phyloP scores from a whole-genome alignment of 495 filamentous ascomycete genomes.

The Podospora pseudocomata region DNA sequence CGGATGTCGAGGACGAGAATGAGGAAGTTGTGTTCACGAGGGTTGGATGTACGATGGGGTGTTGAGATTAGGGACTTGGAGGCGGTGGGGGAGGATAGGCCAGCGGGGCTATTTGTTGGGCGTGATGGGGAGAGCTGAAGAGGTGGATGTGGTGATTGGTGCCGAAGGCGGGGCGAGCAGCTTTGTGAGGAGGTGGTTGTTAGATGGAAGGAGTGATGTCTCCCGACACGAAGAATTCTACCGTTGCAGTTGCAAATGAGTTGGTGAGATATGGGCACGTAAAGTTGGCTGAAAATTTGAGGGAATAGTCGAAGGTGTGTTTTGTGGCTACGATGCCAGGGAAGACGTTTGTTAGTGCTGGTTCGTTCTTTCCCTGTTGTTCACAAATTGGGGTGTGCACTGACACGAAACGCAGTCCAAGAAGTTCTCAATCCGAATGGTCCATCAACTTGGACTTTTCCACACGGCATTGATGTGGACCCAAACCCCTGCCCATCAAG shows the following conservation, averaged over 20 bases:
- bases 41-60: constrained; percentile 10
- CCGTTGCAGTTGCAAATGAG: neutral
- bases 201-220: neutral
- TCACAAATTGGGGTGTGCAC: neutral
- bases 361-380: neutral
- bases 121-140: neutral
- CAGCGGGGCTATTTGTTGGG: constrained; percentile 1
- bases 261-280: constrained; percentile 11
- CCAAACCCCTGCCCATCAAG: neutral
- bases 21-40: neutral
- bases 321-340: neutral
- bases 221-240: neutral
- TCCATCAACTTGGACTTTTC: constrained; percentile 10
- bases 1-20: constrained; percentile 9
- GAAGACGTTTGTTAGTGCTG: neutral
- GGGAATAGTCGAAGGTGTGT: neutral
- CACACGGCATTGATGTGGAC: constrained; percentile 13
- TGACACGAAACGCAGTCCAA: constrained; percentile 1
- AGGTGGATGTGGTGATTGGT: constrained; percentile 10
- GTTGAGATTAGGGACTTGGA: neutral
- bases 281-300: neutral
- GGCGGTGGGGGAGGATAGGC: neutral
- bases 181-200: constrained; percentile 6
- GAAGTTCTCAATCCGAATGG: constrained; percentile 9
- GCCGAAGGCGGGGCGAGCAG: constrained; percentile 5